A percentile compares a stretch with the other conserved stretches of the same genome.
These are phyloP conservation scores for Trichocomaceae sp. DNA, from an alignment of 2,329 filamentous ascomycete species.

Conservation along the genomic window DNA sequence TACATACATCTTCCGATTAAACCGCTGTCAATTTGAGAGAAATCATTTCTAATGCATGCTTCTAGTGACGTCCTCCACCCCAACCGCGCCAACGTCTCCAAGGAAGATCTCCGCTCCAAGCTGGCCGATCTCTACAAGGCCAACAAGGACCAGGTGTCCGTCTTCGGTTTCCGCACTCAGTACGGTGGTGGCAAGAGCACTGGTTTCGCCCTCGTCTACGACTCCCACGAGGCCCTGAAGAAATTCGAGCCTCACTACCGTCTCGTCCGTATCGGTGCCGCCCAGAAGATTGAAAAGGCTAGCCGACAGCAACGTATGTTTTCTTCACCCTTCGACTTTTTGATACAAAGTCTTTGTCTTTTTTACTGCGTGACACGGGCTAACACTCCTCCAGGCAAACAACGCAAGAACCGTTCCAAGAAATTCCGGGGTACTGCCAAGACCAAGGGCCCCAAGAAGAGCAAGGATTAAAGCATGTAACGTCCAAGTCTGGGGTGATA, in stretches of 20 bases:
- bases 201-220: conserved; percentile 97
- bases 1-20: neutral
- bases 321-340: neutral
- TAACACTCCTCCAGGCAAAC: conserved; percentile 68
- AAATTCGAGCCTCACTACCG: conserved; percentile 99
- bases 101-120: conserved; percentile 96
- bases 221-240: conserved; percentile 96
- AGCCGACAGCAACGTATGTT: conserved; percentile 98
- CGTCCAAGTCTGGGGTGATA: conserved; percentile 5
- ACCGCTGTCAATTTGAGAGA: neutral
- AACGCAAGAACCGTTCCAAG: conserved; percentile 99
- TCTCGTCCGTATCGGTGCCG: conserved; percentile 86
- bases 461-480: conserved; percentile 58
- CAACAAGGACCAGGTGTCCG: conserved; percentile 92
- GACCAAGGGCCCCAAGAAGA: conserved; percentile 97
- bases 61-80: conserved; percentile 97
- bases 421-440: conserved; percentile 96
- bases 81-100: conserved; percentile 95
- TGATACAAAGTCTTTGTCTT: neutral
- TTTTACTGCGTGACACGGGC: neutral
- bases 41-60: conserved; percentile 10
- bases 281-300: conserved; percentile 92
- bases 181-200: conserved; percentile 99
- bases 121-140: conserved; percentile 95
- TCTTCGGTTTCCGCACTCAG: conserved; percentile 97